Conservation (phyloP, 805 yeast genomes). For the Yarrowia sp. region DNA sequence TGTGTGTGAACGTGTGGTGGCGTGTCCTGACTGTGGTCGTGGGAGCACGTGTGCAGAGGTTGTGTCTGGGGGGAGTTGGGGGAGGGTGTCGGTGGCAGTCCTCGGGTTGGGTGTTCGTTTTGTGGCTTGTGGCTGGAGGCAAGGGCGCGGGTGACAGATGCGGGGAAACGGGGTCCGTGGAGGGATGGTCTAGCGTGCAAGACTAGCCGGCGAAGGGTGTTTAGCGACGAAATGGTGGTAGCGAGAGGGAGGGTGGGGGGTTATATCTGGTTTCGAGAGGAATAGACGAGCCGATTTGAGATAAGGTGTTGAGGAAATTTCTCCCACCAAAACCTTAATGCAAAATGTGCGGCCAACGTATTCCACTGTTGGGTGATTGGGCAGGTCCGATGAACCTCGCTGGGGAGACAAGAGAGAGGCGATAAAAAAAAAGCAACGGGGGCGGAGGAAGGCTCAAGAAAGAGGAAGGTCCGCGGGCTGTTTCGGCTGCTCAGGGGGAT, state of each 20-base stretch:
- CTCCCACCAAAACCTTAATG: conserved; percentile 25
- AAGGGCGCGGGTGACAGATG: conserved; percentile 5
- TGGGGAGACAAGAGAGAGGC: not conserved
- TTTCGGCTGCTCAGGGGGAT: too few relatives aligned
- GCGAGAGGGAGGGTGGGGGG: conserved; percentile 1
- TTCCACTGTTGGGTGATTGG: conserved; percentile 26
- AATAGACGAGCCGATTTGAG: conserved; percentile 24
- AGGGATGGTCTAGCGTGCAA: conserved; percentile 22
- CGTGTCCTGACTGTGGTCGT: not conserved
- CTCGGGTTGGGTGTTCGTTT: not conserved
- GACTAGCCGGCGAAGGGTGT: conserved; percentile 24
- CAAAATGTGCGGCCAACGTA: not conserved
- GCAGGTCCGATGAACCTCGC: not conserved
- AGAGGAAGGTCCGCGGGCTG: too few relatives aligned
- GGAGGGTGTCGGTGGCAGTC: not conserved
- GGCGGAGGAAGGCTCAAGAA: not conserved
- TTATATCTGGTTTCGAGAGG: conserved; percentile 12
- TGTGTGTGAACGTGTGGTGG: not conserved
- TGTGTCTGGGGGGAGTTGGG: not conserved
- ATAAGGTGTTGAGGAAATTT: conserved; percentile 25
- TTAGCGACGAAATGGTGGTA: conserved; percentile 22
- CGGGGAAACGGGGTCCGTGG: conserved; percentile 10
- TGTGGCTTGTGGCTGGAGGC: conserved; percentile 21
- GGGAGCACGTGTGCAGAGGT: not conserved
- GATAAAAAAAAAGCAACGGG: not conserved